Evolutionary conservation across 106 monocot species (phyloP).

Genomic region (Hemerocallis citrina): DNA sequence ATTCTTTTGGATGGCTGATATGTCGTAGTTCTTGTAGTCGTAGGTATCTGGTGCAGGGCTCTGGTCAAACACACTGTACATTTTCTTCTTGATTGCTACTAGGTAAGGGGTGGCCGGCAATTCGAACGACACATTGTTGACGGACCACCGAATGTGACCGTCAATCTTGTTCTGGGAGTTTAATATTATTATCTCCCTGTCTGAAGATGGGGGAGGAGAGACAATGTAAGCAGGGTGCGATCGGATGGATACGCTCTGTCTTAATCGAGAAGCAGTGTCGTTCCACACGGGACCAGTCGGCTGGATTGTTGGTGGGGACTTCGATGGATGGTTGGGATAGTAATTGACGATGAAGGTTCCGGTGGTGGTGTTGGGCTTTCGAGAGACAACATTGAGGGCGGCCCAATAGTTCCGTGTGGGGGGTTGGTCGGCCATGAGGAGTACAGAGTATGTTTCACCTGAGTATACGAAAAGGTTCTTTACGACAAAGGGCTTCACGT

Average conservation of each 20-base stretch:
- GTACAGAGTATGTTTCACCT: constrained; percentile 87
- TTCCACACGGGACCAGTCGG: constrained; percentile 63
- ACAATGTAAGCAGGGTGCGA: constrained; percentile 32
- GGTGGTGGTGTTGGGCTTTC: constrained; percentile 44
- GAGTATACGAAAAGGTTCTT: constrained; percentile 79
- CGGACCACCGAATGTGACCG: constrained; percentile 44
- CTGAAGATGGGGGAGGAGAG: constrained; percentile 36
- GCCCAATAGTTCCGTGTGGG: constrained; percentile 76
- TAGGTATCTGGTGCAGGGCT: constrained; percentile 55
- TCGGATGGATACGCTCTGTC: constrained; percentile 30
- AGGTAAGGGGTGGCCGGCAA: constrained; percentile 72
- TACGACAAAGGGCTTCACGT: constrained; percentile 61
- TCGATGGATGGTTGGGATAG: constrained; percentile 34
- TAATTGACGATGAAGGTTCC: constrained; percentile 68
- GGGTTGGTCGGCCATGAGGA: constrained; percentile 58
- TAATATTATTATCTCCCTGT: constrained; percentile 54
- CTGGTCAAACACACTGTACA: constrained; percentile 34
- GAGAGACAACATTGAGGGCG: constrained; percentile 52
- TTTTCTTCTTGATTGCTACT: constrained; percentile 35
- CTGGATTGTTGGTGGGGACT: constrained; percentile 20
- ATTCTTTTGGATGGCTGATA: neutral
- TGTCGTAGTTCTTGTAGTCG: constrained; percentile 18
- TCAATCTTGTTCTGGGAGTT: constrained; percentile 81
- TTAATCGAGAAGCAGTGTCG: constrained; percentile 37
- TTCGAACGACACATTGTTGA: constrained; percentile 75